phyloP scores from a whole-genome alignment of 768 basidiomycete genomes.

The Naematelia aurantialba region DNA sequence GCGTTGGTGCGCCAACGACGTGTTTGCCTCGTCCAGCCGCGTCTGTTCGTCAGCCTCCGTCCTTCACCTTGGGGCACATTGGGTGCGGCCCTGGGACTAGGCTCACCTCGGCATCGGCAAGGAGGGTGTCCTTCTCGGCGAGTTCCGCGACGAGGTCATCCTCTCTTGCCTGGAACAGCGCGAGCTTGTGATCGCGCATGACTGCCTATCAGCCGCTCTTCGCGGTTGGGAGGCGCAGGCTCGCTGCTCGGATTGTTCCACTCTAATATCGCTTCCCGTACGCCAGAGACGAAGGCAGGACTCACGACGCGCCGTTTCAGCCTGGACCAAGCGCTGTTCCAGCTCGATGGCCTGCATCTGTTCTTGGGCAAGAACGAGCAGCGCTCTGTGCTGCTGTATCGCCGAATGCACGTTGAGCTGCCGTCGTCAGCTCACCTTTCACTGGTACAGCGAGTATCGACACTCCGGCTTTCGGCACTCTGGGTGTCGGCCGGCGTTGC shows the following conservation, averaged over 20 bases:
- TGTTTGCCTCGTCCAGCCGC: conserved; percentile 18
- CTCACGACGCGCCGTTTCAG: conserved; percentile 35
- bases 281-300: not conserved
- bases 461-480: no score
- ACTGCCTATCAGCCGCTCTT: conserved; percentile 17
- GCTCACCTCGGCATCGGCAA: conserved; percentile 31
- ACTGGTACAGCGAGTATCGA: not conserved
- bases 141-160: conserved; percentile 29
- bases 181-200: conserved; percentile 45
- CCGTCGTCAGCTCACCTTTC: not conserved
- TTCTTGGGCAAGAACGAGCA: conserved; percentile 35
- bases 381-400: conserved; percentile 35
- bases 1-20: conserved; percentile 25
- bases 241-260: not conserved
- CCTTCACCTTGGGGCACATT: not conserved
- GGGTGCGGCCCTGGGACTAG: no score
- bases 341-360: conserved; percentile 40
- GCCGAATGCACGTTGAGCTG: conserved; percentile 35
- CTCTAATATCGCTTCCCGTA: no score
- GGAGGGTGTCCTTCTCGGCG: conserved; percentile 26
- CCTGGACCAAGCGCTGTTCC: conserved; percentile 33
- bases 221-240: not conserved
- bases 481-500: no score
- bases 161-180: conserved; percentile 36
- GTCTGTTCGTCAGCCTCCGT: conserved; percentile 8